A percentile compares a stretch with the other conserved stretches of the same genome.
Conservation (phyloP, 1,284 basidiomycete species). For the Pascua sp. region DNA sequence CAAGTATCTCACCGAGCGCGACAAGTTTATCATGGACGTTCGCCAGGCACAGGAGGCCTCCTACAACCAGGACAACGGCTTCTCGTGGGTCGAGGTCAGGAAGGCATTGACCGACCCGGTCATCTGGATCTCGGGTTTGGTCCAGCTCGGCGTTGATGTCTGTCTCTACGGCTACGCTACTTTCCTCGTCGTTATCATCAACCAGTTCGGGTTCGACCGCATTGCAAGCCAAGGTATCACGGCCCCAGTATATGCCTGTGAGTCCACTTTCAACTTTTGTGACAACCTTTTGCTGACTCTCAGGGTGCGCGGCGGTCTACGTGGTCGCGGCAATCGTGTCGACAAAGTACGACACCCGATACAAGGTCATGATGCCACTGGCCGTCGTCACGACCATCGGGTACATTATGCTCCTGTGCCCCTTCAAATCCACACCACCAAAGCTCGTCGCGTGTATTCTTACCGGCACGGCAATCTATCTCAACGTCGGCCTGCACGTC, state of each 20-base stretch:
- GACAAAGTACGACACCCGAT: constrained; percentile 11
- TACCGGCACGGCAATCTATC: constrained; percentile 28
- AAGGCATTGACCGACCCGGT: constrained; percentile 16
- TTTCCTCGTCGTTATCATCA: constrained; percentile 27
- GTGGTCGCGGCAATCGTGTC: constrained; percentile 18
- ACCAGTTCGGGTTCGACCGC: constrained; percentile 16
- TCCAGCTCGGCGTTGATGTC: constrained; percentile 32
- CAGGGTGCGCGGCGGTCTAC: constrained; percentile 8
- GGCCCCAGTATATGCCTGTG: constrained; percentile 23
- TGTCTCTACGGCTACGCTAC: constrained; percentile 24
- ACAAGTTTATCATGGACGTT: constrained; percentile 11
- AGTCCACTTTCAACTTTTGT: background rate
- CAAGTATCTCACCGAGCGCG: constrained; percentile 8
- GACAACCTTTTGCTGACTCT: background rate
- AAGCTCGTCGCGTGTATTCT: constrained; percentile 28
- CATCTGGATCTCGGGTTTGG: constrained; percentile 16
- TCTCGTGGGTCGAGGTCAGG: constrained; percentile 12
- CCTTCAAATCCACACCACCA: constrained; percentile 4
- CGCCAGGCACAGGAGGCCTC: constrained; percentile 9
- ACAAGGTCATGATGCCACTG: constrained; percentile 9
- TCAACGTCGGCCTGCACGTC: constrained; percentile 28
- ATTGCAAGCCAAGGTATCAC: constrained; percentile 27
- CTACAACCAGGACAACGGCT: constrained; percentile 11
- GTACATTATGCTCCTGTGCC: constrained; percentile 24
- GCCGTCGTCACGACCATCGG: constrained; percentile 6